These are phyloP conservation scores for Liquidambar formosana DNA, from an alignment of 164 flowering plant genomes.

Conservation along the genomic window DNA sequence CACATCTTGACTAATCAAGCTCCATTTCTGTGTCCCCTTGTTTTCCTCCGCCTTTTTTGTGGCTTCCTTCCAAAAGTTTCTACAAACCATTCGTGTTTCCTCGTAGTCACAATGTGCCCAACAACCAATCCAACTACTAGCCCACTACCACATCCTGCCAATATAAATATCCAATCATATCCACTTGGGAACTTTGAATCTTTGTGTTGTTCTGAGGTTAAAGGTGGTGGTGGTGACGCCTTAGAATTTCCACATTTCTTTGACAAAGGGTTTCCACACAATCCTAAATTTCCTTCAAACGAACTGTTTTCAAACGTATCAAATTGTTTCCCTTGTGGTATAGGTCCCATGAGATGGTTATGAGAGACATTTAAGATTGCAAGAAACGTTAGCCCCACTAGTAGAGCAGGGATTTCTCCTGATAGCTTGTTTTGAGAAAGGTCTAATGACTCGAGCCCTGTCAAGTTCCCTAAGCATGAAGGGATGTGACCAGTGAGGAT, in stretches of 20 bases:
- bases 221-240: not conserved
- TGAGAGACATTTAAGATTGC: not conserved
- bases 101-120: too few species aligned
- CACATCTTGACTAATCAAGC: too few species aligned
- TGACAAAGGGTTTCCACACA: conserved; percentile 12
- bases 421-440: conserved; percentile 12
- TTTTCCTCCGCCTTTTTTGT: too few species aligned
- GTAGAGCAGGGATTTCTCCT: conserved; percentile 6
- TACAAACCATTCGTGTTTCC: too few species aligned
- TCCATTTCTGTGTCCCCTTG: too few species aligned
- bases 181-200: not conserved
- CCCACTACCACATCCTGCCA: not conserved
- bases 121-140: too few species aligned
- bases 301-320: not conserved
- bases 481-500: conserved; percentile 11
- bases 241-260: not conserved
- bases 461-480: conserved; percentile 3
- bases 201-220: not conserved
- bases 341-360: conserved; percentile 7
- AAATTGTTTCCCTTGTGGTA: conserved; percentile 12
- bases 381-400: not conserved
- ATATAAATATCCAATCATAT: not conserved
- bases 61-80: too few species aligned
- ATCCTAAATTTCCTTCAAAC: conserved; percentile 4
- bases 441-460: conserved; percentile 11